Conservation (phyloP, 2,329 filamentous ascomycete genomes). For the Didymella sp. region DNA sequence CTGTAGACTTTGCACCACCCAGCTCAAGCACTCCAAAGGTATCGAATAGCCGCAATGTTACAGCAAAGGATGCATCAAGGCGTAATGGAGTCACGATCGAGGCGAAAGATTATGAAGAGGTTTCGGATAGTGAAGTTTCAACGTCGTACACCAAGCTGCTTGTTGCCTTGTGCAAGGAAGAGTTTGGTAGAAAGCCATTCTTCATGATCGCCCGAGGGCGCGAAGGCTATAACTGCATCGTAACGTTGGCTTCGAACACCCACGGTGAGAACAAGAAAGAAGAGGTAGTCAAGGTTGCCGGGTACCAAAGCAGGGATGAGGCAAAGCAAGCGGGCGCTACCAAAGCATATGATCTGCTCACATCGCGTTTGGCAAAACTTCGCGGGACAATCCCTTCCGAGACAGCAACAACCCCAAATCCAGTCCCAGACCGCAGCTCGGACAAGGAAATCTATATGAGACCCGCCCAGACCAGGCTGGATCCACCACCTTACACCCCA, state of each 20-base stretch:
- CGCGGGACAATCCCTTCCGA: background rate
- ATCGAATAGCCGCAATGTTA: background rate
- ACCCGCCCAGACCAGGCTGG: background rate
- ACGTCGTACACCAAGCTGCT: conserved; percentile 6
- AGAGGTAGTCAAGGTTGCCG: conserved; percentile 1
- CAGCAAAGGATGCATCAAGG: background rate
- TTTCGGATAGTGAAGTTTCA: background rate
- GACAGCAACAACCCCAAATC: too few relatives aligned
- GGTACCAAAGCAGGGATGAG: conserved; percentile 4
- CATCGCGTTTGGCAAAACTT: background rate
- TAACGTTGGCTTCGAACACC: background rate
- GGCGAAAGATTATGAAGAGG: background rate
- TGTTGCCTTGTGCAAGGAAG: conserved; percentile 1
- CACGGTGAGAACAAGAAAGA: background rate
- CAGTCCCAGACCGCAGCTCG: background rate
- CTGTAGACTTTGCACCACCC: background rate
- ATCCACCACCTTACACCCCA: conserved; percentile 9
- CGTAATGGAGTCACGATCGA: background rate
- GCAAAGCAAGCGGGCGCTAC: conserved; percentile 2
- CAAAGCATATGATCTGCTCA: conserved; percentile 4
- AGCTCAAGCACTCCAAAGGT: background rate
- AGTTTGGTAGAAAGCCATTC: conserved; percentile 2
- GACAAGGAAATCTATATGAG: background rate
- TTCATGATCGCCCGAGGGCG: conserved; percentile 11
- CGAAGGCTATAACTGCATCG: conserved; percentile 9